Conservation (phyloP, 805 yeast genomes). For the Yarrowia sp. region DNA sequence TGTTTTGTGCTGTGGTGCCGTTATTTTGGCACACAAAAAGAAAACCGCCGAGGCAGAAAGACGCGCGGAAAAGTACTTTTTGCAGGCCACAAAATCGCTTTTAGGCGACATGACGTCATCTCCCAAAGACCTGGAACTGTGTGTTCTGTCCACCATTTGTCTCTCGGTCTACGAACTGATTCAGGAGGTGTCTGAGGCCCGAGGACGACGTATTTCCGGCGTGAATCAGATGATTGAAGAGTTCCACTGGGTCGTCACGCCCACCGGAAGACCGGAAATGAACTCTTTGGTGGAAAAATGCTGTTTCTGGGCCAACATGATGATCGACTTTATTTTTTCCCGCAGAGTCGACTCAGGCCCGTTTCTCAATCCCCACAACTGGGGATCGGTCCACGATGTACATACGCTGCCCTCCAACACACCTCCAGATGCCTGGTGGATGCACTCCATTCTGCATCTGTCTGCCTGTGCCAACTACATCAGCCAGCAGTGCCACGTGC, state of each 20-base stretch:
- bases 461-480: not conserved
- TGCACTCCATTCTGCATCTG: conserved; percentile 8
- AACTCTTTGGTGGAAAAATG: conserved; percentile 2
- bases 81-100: conserved; percentile 7
- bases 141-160: conserved; percentile 3
- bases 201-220: conserved; percentile 3
- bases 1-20: conserved; percentile 2
- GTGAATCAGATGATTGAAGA: conserved; percentile 19
- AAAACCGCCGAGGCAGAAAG: not conserved
- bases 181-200: conserved; percentile 13
- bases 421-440: conserved; percentile 21
- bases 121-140: conserved; percentile 1
- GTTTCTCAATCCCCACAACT: conserved; percentile 7
- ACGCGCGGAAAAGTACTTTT: conserved; percentile 3
- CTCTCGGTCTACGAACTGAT: conserved; percentile 3
- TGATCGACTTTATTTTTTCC: conserved; percentile 10
- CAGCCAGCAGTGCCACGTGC: conserved; percentile 12
- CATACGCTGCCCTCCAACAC: not conserved
- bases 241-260: conserved; percentile 20
- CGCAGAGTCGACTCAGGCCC: conserved; percentile 16
- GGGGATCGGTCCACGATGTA: conserved; percentile 2
- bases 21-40: not conserved
- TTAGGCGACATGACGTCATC: conserved; percentile 4
- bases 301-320: conserved; percentile 23
- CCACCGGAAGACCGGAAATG: not conserved